Evolutionary conservation across 352 stramenopile genomes (phyloP), one percentile per base, ranked within the genome.

Genomic region (Blastocystis sp.): DNA sequence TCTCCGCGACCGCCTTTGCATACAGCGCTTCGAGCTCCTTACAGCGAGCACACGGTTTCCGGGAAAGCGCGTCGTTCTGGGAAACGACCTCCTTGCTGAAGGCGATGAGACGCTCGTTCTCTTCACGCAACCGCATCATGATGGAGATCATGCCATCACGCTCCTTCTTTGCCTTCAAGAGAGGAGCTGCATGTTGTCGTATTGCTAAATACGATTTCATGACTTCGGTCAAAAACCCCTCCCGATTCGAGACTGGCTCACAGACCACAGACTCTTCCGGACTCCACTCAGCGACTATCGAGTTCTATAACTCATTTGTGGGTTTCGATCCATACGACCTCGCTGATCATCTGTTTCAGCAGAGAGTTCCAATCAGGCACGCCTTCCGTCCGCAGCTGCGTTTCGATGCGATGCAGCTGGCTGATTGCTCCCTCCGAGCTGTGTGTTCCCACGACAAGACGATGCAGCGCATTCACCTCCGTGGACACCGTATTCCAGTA

Each of bases 151-250:
- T 6, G 16, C 45, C 16, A 6, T 55, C 45, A 6, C 66, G 66
- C 19, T 77, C 66, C 31, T 77, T 77, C 33, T 45, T 35, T 16
- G 66, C 66, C 19, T 77, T 77, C 66, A 77, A 13, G 19, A 77
- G 10, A 1, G 37, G 19, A 26, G 41, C n/a, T 71, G 63, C 4
- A 35, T 50, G n/a, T n/a, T n/a, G n/a, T n/a, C n/a, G n/a, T n/a
- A n/a, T n/a, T n/a, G n/a, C n/a, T n/a, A n/a, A n/a, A n/a, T n/a
- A n/a, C n/a, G n/a, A n/a, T n/a, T n/a, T n/a, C n/a, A n/a, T n/a
- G n/a, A n/a, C n/a, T n/a, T n/a, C n/a, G n/a, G n/a, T n/a, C n/a
- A n/a, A n/a, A n/a, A n/a, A n/a, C n/a, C n/a, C n/a, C n/a, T n/a
- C n/a, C n/a, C n/a, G n/a, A n/a, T n/a, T n/a, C n/a, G n/a, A n/a